Conservation (phyloP, 495 filamentous ascomycete species). For the Durotheca rogersii region DNA sequence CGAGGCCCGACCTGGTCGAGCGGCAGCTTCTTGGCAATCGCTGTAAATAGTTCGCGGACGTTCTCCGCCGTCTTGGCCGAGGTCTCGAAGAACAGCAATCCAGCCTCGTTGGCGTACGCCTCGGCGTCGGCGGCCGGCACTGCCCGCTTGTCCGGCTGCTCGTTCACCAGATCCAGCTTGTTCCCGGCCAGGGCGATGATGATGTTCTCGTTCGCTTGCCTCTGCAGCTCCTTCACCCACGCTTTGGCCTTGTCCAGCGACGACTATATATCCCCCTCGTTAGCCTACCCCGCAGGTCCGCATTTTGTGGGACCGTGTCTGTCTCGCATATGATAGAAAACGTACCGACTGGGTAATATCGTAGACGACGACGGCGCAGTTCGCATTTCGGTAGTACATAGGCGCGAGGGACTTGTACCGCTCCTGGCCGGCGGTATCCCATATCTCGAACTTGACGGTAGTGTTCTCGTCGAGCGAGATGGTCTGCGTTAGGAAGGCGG, state of each 20-base stretch:
- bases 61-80: slow-evolving; percentile 96
- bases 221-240: slow-evolving; percentile 99
- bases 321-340: too few species aligned
- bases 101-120: slow-evolving; percentile 90
- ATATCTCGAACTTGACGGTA: slow-evolving; percentile 99
- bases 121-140: slow-evolving; percentile 87
- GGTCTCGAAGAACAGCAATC: slow-evolving; percentile 94
- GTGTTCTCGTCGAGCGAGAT: slow-evolving; percentile 96
- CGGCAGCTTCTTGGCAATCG: slow-evolving; percentile 94
- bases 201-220: slow-evolving; percentile 99
- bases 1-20: slow-evolving; percentile 91
- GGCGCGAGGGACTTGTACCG: slow-evolving; percentile 97
- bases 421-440: slow-evolving; percentile 98
- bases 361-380: slow-evolving; percentile 98
- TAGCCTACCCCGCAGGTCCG: slow-evolving; percentile 9
- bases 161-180: slow-evolving; percentile 90
- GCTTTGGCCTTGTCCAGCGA: slow-evolving; percentile 98
- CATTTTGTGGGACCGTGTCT: too few species aligned
- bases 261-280: slow-evolving; percentile 62
- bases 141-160: slow-evolving; percentile 89
- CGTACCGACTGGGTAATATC: slow-evolving; percentile 98
- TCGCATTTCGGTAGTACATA: slow-evolving; percentile 99
- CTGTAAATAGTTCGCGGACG: slow-evolving; percentile 93
- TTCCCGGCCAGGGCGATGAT: slow-evolving; percentile 97
- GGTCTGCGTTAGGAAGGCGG: slow-evolving; percentile 97